Conservation (phyloP, 2,329 filamentous ascomycete genomes). For the Teratosphaeria viscida region DNA sequence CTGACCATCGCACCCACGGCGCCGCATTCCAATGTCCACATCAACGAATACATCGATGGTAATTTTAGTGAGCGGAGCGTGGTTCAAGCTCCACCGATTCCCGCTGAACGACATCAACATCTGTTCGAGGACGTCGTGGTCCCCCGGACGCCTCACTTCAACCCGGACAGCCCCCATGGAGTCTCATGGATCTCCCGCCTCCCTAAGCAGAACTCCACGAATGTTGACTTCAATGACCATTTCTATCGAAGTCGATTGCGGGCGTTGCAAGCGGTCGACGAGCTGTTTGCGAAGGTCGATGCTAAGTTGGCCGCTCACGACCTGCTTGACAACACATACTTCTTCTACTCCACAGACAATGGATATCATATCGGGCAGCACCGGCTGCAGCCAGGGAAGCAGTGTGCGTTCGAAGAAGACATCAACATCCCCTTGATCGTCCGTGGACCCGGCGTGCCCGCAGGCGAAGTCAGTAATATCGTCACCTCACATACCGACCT, state of each 20-base stretch:
- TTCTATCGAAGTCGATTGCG: constrained; percentile 42
- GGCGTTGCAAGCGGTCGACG: constrained; percentile 44
- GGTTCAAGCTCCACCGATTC: constrained; percentile 8
- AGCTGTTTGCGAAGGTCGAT: constrained; percentile 40
- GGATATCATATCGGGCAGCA: constrained; percentile 29
- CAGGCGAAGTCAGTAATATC: constrained; percentile 18
- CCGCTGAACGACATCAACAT: constrained; percentile 42
- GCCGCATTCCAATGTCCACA: constrained; percentile 18
- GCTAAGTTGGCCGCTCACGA: constrained; percentile 31
- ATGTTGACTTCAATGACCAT: constrained; percentile 42
- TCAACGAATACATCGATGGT: constrained; percentile 22
- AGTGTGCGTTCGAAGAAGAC: constrained; percentile 30
- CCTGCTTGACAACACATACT: constrained; percentile 39
- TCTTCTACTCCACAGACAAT: constrained; percentile 32
- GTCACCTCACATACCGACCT: constrained; percentile 32
- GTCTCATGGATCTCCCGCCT: constrained; percentile 38
- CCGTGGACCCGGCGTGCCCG: constrained; percentile 27
- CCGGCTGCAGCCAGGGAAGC: constrained; percentile 30
- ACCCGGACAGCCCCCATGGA: constrained; percentile 42
- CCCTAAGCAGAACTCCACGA: constrained; percentile 34
- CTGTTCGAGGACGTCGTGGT: constrained; percentile 52
- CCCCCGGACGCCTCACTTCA: constrained; percentile 56
- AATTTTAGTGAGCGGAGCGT: constrained; percentile 12
- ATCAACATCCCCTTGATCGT: constrained; percentile 32
- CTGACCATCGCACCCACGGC: constrained; percentile 22